phyloP scores from a whole-genome alignment of 2,329 filamentous ascomycete genomes.

The Falciphora oryzae region DNA sequence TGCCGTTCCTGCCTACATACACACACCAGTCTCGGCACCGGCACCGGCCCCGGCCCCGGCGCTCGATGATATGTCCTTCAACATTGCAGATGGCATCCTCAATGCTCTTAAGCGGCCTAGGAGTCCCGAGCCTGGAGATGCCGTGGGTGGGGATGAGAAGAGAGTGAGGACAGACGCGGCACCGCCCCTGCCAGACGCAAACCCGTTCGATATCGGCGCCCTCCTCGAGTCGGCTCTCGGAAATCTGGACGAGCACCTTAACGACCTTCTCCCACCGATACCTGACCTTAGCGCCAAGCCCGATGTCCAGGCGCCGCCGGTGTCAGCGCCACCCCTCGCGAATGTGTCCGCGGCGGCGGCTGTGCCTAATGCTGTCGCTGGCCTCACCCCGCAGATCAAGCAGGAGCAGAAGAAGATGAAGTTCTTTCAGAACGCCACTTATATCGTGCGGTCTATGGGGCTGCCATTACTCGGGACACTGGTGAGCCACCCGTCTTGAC shows the following conservation, averaged over 20 bases:
- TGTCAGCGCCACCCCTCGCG: too few relatives aligned
- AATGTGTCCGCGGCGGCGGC: neutral
- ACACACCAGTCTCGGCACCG: too few relatives aligned
- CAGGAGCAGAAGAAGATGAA: slow-evolving; percentile 27
- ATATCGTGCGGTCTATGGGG: slow-evolving; percentile 30
- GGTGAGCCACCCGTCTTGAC: slow-evolving; percentile 14
- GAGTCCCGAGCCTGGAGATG: slow-evolving; percentile 14
- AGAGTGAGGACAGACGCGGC: slow-evolving; percentile 19
- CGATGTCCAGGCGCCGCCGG: neutral
- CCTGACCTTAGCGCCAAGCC: neutral
- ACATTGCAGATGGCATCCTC: slow-evolving; percentile 13
- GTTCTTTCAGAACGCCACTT: slow-evolving; percentile 26
- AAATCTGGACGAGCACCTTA: slow-evolving; percentile 17
- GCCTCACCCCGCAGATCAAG: slow-evolving; percentile 4
- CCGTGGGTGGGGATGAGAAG: slow-evolving; percentile 16
- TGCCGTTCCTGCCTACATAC: neutral
- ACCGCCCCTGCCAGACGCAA: slow-evolving; percentile 3
- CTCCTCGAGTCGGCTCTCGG: slow-evolving; percentile 26
- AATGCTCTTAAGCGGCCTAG: slow-evolving; percentile 20
- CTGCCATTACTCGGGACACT: slow-evolving; percentile 28
- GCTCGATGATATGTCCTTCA: neutral
- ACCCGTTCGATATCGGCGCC: slow-evolving; percentile 20
- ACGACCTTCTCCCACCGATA: neutral
- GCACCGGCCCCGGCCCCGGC: slow-evolving; percentile 7
- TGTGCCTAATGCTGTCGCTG: neutral